Base-by-base conservation (phyloP, 352 stramenopile genomes). In the Globisporangium alternatum region DNA sequence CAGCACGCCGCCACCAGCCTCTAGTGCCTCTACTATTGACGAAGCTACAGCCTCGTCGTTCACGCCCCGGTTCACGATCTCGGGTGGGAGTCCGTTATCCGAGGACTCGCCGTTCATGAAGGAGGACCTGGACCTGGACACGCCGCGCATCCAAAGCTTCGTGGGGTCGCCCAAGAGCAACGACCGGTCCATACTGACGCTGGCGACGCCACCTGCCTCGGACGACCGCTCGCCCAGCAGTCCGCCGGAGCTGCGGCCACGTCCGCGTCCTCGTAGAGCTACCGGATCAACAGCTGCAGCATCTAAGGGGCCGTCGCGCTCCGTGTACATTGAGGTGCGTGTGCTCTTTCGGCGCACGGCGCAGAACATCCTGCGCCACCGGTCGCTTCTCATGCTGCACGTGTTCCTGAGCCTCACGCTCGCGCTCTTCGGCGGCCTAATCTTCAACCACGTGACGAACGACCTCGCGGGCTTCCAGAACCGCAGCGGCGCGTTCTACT, bases 391-490 rank as follows among this genome's bases (percentile, higher is more conserved):
- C 7, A 59, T 89, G 60, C 63, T 91, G 35, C 83, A 93, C 53
- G 62, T 93, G 56, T 45, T 70, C 13, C 63, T 93, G 59, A 89
- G 80, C 30, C 51, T 91, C 3, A 61, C 71, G 41, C 69, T 95
- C 13, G 83, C 76, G 44, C 64, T 95, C 9, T 80, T 90, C 55
- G 80, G 75, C 13, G 86, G 83, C 0, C 47, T 91, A 8, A 91
- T 93, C 62, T 95, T 95, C 69, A 88, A 89, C 56, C 74, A 91
- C 60, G 83, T 95, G 53, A 86, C 84, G 31, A 86, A 90, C 55
- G 83, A 95, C 49, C 75, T 95, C 19, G 86, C 86, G 37, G 86
- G 86, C 1, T 95, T 95, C 66, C 86, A 93, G 61, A 95, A 95
- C 60, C 83, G 86, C 60, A 93, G 80, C 55, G 86, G 83, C 37